Base-by-base conservation (phyloP, 2,329 filamentous ascomycete species). In the Macroventuria anomochaeta region DNA sequence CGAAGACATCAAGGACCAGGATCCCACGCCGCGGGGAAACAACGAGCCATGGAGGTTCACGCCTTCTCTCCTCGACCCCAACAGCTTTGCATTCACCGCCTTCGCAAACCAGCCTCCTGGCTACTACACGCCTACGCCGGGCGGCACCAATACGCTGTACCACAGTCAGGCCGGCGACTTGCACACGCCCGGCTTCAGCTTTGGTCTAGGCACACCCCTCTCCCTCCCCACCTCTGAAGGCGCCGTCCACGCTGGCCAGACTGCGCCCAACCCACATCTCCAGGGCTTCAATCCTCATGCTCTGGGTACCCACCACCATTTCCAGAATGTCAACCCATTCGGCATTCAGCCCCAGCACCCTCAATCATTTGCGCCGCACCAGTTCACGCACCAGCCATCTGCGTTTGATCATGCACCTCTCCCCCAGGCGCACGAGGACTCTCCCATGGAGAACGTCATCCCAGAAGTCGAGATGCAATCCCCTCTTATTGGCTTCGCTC, bases 41-140 rank as follows among this genome's bases (percentile, higher is more conserved):
- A 87, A 89, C 67, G 92, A 97, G 64, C 86, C 84, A 64, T 95
- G 93, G 87, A 85, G 89, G 62, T 92, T 96, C 69, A 96, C 93
- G 2, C 91, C 93, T 3, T 95, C 92, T 18, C 80, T 96, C 52
- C 83, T 97, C 70, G 93, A 97, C 70, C 87, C 91, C 15, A 91
- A 88, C 73, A 89, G 90, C 25, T 91, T 91, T 72, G 85, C 86
- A 20, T 97, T 96, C 75, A 83, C 86, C 55, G 82, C 83, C 50
- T 93, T 96, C 69, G 86, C 88, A 60, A 91, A 90, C 74, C 89
- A 93, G 60, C 85, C 88, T 38, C 85, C 89, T 13, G 90, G 88
- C 12, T 95, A 95, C 75, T 97, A 96, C 76, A 93, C 91, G 7
- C 90, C 93, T 2, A 96, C 91, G 1, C 89, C 91, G 2, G 90